Evolutionary conservation across 1,284 basidiomycete species (phyloP).

Genomic region (Afroboletus lepidellus): DNA sequence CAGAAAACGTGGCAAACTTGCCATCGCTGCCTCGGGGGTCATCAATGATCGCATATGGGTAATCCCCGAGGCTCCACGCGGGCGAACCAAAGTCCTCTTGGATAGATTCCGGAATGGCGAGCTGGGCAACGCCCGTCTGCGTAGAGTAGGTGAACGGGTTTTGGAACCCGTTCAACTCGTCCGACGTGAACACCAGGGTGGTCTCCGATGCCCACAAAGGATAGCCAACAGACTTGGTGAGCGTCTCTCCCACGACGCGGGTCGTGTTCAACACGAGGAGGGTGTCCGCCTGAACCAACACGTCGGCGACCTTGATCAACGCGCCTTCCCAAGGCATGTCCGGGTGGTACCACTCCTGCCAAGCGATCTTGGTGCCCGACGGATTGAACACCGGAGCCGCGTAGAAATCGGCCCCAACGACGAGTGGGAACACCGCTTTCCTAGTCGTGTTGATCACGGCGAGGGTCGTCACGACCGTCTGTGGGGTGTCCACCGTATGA

Average conservation of each 20-base stretch:
- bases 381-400: conserved; percentile 60
- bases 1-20: conserved; percentile 45
- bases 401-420: conserved; percentile 59
- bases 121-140: conserved; percentile 30
- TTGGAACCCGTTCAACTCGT: conserved; percentile 54
- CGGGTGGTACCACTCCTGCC: conserved; percentile 74
- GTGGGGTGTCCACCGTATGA: conserved; percentile 53
- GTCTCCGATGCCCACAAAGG: conserved; percentile 60
- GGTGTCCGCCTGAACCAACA: conserved; percentile 39
- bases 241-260: conserved; percentile 48
- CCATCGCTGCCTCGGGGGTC: conserved; percentile 29
- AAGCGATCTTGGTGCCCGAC: conserved; percentile 63
- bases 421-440: conserved; percentile 28
- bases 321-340: conserved; percentile 83
- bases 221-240: conserved; percentile 49
- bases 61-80: conserved; percentile 51
- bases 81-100: conserved; percentile 59
- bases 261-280: conserved; percentile 29
- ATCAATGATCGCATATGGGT: conserved; percentile 48
- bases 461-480: conserved; percentile 49
- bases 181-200: conserved; percentile 65
- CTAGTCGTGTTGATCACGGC: conserved; percentile 43
- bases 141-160: conserved; percentile 63
- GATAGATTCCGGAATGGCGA: conserved; percentile 44
- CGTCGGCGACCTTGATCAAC: conserved; percentile 54